A percentile compares a stretch with the other conserved stretches of the same genome.
phyloP scores from a whole-genome alignment of 805 yeast species.

The Scheffersomyces stipitis region DNA sequence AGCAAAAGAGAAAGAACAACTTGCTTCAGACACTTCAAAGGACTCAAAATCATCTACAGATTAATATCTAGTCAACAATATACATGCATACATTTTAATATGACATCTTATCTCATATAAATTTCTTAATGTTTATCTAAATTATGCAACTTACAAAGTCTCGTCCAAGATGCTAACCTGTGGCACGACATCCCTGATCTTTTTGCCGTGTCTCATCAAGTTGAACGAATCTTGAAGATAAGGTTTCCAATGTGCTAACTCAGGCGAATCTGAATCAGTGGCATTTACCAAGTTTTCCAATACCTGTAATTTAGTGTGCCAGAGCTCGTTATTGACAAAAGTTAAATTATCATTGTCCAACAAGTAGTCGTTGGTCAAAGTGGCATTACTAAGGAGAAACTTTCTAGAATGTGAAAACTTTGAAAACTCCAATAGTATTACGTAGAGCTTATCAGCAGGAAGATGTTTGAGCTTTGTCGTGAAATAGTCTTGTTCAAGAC shows the following conservation, averaged over 20 bases:
- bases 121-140: no score
- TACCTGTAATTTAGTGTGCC: conserved; percentile 20
- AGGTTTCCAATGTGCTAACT: conserved; percentile 22
- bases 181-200: conserved; percentile 14
- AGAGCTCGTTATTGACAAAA: conserved; percentile 21
- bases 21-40: neutral
- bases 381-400: conserved; percentile 17
- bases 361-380: conserved; percentile 14
- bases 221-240: conserved; percentile 15
- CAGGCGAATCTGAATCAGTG: conserved; percentile 4
- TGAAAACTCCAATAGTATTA: conserved; percentile 20
- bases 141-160: no score
- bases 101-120: no score
- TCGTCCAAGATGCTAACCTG: conserved; percentile 26
- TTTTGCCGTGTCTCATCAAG: conserved; percentile 26
- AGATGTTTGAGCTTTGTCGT: conserved; percentile 10
- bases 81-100: no score
- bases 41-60: neutral
- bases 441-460: conserved; percentile 21
- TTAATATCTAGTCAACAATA: no score
- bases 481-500: conserved; percentile 9
- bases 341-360: conserved; percentile 19
- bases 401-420: conserved; percentile 15
- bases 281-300: conserved; percentile 21
- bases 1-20: neutral